Base-by-base conservation (phyloP, 1,284 basidiomycete genomes). In the Puccinia hordei region DNA sequence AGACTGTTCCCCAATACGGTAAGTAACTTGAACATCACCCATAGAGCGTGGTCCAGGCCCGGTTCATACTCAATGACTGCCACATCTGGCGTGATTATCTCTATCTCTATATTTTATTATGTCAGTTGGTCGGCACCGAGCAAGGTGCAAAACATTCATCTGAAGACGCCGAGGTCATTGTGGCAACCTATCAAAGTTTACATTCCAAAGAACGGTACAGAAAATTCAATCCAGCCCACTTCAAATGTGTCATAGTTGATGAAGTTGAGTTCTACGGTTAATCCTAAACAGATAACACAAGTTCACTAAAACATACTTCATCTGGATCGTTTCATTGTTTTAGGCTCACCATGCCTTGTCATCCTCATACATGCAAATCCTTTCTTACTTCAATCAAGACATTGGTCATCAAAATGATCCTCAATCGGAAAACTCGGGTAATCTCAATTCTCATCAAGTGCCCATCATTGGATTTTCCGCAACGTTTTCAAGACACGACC, bases 381-480 rank as follows among this genome's bases (percentile, higher is more conserved):
- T 96, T 19, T 90, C 92, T 1, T 88, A 90, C 83, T 96, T 96
- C 84, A 88, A 94, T 83, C 77, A 88, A 6, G 30, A 27, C 19
- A 19, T 71, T 33, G 46, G 59, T 35, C 65, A 51, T n/a, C 87
- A 89, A 81, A 30, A 41, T 30, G 71, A 12, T 9, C 13, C 66
- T 69, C n/a, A 17, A 69, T 46, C 44, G 44, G 46, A 27, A n/a
- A 61, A 10, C 63, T 73, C 22, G 24, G 78, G 12, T 33, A 86
- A 51, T 61, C 0, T 38, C 41, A 38, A 15, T 38, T 38, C 61
- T 51, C 44, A 41, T 15, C 81, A 81, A 30, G 89, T 95, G 24
- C 95, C 95, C 2, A 91, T 98, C 81, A 89, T 99, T 75, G 96
- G 95, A 0, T 98, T 99, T 86, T 95, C 93, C 53, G 95, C 96